Conservation (phyloP, 1,139 yeast genomes). For the Sugiyamaella pinicola region DNA sequence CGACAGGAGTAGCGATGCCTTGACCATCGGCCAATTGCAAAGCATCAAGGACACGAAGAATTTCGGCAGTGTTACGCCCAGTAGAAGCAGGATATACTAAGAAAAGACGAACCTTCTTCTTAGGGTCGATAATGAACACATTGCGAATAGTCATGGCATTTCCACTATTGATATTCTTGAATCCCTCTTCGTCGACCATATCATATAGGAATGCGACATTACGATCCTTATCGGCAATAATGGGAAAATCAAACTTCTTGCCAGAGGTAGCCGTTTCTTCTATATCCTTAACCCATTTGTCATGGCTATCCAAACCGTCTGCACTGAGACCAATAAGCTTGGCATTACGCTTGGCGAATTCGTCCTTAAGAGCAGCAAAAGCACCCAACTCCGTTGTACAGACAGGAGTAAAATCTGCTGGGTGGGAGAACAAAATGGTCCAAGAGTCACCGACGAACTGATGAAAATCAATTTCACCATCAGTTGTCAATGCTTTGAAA, state of each 20-base stretch:
- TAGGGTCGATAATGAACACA: constrained; percentile 84
- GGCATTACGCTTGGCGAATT: constrained; percentile 75
- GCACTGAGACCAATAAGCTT: constrained; percentile 86
- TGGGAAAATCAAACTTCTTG: constrained; percentile 74
- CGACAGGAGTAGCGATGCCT: constrained; percentile 83
- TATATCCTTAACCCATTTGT: constrained; percentile 82
- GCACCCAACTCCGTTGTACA: constrained; percentile 96
- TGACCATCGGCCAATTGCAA: constrained; percentile 76
- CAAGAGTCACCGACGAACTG: constrained; percentile 78
- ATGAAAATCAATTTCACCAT: constrained; percentile 79
- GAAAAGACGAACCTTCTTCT: constrained; percentile 78
- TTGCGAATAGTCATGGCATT: constrained; percentile 81
- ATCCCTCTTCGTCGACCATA: constrained; percentile 89
- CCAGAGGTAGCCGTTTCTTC: constrained; percentile 71
- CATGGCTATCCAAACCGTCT: constrained; percentile 74
- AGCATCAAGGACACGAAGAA: constrained; percentile 82
- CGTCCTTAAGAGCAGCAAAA: constrained; percentile 80
- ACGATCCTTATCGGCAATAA: constrained; percentile 80
- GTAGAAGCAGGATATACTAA: constrained; percentile 88
- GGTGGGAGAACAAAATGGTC: constrained; percentile 87
- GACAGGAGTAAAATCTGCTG: constrained; percentile 93
- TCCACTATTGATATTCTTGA: constrained; percentile 69
- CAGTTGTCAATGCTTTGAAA: constrained; percentile 75
- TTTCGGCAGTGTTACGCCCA: constrained; percentile 89
- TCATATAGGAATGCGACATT: constrained; percentile 82